Evolutionary conservation across 2,329 filamentous ascomycete genomes (phyloP), one percentile per base, ranked within the genome.

Genomic region (Thelonectria rubi): DNA sequence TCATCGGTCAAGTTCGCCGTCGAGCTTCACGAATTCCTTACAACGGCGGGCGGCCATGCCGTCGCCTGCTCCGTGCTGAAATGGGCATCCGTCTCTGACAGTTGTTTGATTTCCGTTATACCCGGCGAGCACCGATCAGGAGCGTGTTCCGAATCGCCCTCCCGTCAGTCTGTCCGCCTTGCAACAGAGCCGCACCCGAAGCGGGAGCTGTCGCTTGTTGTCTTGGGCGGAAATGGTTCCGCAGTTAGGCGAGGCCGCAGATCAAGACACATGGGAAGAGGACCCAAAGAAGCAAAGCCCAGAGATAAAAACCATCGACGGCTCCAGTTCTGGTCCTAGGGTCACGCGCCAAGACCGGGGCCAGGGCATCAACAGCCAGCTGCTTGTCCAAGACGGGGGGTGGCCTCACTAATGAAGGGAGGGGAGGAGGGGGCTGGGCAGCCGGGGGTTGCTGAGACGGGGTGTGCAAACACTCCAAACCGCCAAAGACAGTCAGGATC

Each of bases 261-360:
- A 69, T 53, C 60, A 45, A 56, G 42, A 45, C 42, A 45, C 17
- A 20, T 21, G 20, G 17, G 20, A 18, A 21, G 42, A 45, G 14
- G 18, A 43, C 34, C 34, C 12, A 43, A 43, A 20, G 9, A 43
- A 18, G 40, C 18, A 43, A 20, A 43, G 34, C 11, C 34, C 34
- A 37, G 34, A 43, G 42, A 45, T 21, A 49, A 61, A 50, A 52
- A 5, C 32, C 3, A 48, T 26, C 34, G 52, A 49, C 55, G 65
- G 61, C 51, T 49, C 46, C 26, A 58, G 56, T 46, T 56, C 18
- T 49, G 24, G 39, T 7, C 54, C 59, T 47, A 49, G 63, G 49
- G 66, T 71, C 69, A 69, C 63, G 69, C 69, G 69, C 66, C 65
- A 68, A 64, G 66, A 48, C 66, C 59, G 65, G 66, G 66, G 58